Percentiles rank a stretch among this genome's conserved stretches.
These are phyloP conservation scores for Silene coronaria DNA, from an alignment of 179 eudicot genomes.

Conservation along the genomic window DNA sequence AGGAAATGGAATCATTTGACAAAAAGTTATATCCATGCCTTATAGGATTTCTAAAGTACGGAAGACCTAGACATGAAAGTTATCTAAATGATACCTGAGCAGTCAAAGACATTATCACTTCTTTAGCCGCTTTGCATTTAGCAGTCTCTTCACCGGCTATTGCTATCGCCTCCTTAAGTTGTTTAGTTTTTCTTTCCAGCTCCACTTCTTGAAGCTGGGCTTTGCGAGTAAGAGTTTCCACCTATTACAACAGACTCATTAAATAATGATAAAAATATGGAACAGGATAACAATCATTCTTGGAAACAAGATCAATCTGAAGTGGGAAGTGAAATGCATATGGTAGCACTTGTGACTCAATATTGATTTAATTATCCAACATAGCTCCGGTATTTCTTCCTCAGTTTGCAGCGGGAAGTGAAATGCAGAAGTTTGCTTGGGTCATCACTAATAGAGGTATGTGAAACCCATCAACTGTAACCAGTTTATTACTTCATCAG, in stretches of 20 bases:
- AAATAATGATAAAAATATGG: neutral
- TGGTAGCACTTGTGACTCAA: too few species aligned
- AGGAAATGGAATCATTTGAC: neutral
- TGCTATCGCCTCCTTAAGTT: conserved; percentile 75
- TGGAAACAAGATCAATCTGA: neutral
- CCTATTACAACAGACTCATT: conserved; percentile 35
- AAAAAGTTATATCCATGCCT: neutral
- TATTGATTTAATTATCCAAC: too few species aligned
- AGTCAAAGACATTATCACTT: conserved; percentile 89
- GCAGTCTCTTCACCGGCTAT: conserved; percentile 83
- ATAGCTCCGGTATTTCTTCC: too few species aligned
- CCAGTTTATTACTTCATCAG: too few species aligned
- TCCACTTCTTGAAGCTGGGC: conserved; percentile 66
- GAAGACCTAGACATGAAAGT: neutral
- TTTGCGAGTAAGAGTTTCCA: conserved; percentile 64
- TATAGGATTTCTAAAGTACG: neutral
- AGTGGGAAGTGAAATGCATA: too few species aligned
- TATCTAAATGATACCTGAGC: conserved; percentile 53
- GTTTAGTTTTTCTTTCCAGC: conserved; percentile 63
- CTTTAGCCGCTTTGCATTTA: conserved; percentile 91
- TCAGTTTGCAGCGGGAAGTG: too few species aligned
- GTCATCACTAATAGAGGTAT: too few species aligned
- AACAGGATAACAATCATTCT: neutral
- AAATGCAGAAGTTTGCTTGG: too few species aligned
- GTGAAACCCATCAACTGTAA: too few species aligned